Evolutionary conservation across 352 stramenopile species (phyloP), one percentile per base, ranked within the genome.

Genomic region (Thraustochytrium sp.): DNA sequence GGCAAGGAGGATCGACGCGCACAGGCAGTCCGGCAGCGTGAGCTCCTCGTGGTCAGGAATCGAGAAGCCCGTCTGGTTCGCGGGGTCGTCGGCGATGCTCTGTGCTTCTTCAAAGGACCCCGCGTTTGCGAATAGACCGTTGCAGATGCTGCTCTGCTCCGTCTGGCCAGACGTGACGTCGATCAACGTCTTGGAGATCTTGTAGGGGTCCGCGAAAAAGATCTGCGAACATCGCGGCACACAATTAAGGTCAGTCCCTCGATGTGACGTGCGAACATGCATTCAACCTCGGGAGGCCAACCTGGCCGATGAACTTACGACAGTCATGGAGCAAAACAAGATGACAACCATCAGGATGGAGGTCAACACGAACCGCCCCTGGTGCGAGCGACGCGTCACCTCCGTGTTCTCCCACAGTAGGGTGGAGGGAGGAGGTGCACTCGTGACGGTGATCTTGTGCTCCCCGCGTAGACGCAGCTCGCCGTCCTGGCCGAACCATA

Each of bases 321-420:
- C 3, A 3, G 46, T 18, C 4, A 84, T 4, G 38, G 53, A 26
- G n/a, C 34, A 13, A 16, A 3, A 13, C 9, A 51, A 4, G 23
- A 84, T 61, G 11, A 78, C 9, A 2, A 37, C 18, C 63, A 84
- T 84, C n/a, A 82, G 3, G 3, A 84, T 26, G 3, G n/a, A 3
- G 4, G 63, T 84, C 4, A 34, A 2, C 2, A 83, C 4, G 23
- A 54, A 18, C 49, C 75, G 56, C n/a, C 3, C 9, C 21, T 13
- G 9, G 18, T 37, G 75, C 36, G 40, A 46, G 3, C 5, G 13
- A 5, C 29, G n/a, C 34, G 2, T 63, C n/a, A 84, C 75, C 61
- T 55, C 40, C 31, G 21, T 26, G 49, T 84, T 84, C 38, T 78
- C 75, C 61, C 59, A 84, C 11, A 51, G 80, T 9, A 84, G 13